Evolutionary conservation across 2,329 filamentous ascomycete species (phyloP).

Genomic region (Zymoseptoria crescenta): DNA sequence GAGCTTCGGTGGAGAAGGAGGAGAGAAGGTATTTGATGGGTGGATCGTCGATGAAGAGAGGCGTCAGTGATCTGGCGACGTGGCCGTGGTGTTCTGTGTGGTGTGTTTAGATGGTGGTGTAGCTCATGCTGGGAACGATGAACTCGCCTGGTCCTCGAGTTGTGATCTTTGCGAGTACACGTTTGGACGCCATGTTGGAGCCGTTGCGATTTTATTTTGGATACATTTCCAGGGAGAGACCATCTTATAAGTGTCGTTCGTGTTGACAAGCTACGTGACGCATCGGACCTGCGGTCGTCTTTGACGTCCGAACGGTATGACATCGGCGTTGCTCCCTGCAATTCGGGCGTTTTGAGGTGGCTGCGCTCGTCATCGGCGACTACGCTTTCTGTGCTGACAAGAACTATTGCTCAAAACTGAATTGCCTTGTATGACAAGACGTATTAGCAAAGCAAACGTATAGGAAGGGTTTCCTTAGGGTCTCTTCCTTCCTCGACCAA

Average conservation of each 20-base stretch:
- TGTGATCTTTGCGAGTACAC: constrained; percentile 1
- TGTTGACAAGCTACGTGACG: not conserved
- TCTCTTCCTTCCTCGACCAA: not conserved
- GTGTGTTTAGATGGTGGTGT: not conserved
- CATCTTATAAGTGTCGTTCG: not conserved
- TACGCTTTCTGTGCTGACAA: too few species aligned
- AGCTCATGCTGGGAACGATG: not conserved
- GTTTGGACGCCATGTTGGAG: constrained; percentile 7
- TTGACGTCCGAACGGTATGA: not conserved
- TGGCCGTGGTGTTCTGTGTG: constrained; percentile 4
- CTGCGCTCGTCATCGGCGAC: too few species aligned
- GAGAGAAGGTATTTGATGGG: constrained; percentile 18
- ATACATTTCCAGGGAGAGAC: not conserved
- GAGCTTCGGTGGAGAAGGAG: constrained; percentile 5
- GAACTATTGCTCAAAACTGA: too few species aligned
- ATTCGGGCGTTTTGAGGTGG: too few species aligned
- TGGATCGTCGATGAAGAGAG: constrained; percentile 18
- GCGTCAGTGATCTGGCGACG: constrained; percentile 1
- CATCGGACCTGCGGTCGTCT: not conserved
- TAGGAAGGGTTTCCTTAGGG: not conserved
- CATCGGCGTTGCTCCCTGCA: too few species aligned
- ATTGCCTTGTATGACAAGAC: too few species aligned
- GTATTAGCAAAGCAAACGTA: not conserved
- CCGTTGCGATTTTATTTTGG: not conserved
- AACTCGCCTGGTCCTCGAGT: not conserved